Percentiles rank a stretch among this genome's conserved stretches.
phyloP scores from a whole-genome alignment of 768 basidiomycete species.

The Leccinum disarticulatum region DNA sequence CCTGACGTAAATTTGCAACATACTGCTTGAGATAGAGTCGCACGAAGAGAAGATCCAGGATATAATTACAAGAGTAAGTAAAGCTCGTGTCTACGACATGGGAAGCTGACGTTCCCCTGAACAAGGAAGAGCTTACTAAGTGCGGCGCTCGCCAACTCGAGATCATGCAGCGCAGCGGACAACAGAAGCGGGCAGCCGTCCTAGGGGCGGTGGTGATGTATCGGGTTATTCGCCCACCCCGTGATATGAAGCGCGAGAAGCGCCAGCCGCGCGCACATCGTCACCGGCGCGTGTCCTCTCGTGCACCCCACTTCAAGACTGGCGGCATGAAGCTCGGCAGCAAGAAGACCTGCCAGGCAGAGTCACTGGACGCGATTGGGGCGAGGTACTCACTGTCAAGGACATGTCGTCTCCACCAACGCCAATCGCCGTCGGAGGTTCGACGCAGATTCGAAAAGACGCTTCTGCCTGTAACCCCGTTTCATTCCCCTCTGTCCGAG shows the following conservation, averaged over 20 bases:
- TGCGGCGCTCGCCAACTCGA: conserved; percentile 96
- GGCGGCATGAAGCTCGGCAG: conserved; percentile 95
- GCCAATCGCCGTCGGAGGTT: conserved; percentile 45
- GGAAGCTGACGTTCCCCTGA: conserved; percentile 36
- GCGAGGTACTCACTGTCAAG: conserved; percentile 61
- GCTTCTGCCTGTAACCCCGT: conserved; percentile 66
- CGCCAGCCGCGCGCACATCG: conserved; percentile 44
- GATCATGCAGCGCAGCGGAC: conserved; percentile 87
- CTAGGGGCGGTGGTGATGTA: conserved; percentile 41
- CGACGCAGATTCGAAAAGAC: conserved; percentile 39
- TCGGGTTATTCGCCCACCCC: conserved; percentile 73
- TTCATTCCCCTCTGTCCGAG: neutral
- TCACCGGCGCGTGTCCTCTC: conserved; percentile 44
- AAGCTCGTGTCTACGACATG: neutral
- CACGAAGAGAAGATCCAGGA: conserved; percentile 96
- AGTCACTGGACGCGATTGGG: conserved; percentile 87
- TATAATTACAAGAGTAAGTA: conserved; percentile 86
- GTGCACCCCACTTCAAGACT: conserved; percentile 85
- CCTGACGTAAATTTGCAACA: conserved; percentile 73
- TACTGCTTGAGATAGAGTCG: conserved; percentile 83
- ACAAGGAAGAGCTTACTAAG: conserved; percentile 99
- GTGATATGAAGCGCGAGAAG: conserved; percentile 65
- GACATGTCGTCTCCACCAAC: conserved; percentile 51
- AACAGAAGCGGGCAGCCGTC: conserved; percentile 71
- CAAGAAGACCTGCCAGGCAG: conserved; percentile 89